Conservation (phyloP, 1,139 yeast species). For the Hanseniaspora uvarum region DNA sequence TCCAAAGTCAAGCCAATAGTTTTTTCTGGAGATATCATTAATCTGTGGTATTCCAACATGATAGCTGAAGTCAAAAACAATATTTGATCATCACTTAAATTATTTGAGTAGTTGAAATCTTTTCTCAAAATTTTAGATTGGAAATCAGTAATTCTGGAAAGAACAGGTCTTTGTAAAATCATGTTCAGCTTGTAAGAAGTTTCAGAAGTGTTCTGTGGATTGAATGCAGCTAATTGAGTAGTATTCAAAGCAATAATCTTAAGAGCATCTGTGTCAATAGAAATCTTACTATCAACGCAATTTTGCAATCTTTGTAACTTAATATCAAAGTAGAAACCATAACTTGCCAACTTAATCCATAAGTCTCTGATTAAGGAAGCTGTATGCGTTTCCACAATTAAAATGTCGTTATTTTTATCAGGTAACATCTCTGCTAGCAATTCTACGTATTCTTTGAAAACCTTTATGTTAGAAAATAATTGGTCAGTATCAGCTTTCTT, state of each 20-base stretch:
- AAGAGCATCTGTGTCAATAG: slow-evolving; percentile 35
- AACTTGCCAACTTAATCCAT: slow-evolving; percentile 91
- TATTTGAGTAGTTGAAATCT: slow-evolving; percentile 30
- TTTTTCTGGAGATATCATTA: slow-evolving; percentile 52
- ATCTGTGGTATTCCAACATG: slow-evolving; percentile 68
- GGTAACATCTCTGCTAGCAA: slow-evolving; percentile 20
- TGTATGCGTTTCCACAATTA: slow-evolving; percentile 25
- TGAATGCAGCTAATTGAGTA: slow-evolving; percentile 87
- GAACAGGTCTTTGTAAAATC: slow-evolving; percentile 79
- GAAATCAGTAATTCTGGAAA: slow-evolving; percentile 30
- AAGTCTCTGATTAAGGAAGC: slow-evolving; percentile 60
- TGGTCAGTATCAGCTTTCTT: slow-evolving; percentile 29
- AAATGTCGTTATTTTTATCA: slow-evolving; percentile 35
- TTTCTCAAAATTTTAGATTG: slow-evolving; percentile 27
- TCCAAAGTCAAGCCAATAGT: slow-evolving; percentile 54
- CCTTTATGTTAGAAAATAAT: slow-evolving; percentile 22
- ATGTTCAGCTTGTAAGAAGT: slow-evolving; percentile 87
- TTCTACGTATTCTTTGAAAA: not conserved
- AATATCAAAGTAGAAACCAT: slow-evolving; percentile 66
- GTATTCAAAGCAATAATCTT: slow-evolving; percentile 72
- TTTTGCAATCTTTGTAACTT: slow-evolving; percentile 36
- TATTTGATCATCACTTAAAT: slow-evolving; percentile 56
- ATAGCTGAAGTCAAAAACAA: slow-evolving; percentile 82
- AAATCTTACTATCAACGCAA: not conserved
- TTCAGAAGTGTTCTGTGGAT: slow-evolving; percentile 77